A percentile compares a stretch with the other conserved stretches of the same genome.
phyloP scores from a whole-genome alignment of 352 stramenopile species.

The Pythium folliculosum region DNA sequence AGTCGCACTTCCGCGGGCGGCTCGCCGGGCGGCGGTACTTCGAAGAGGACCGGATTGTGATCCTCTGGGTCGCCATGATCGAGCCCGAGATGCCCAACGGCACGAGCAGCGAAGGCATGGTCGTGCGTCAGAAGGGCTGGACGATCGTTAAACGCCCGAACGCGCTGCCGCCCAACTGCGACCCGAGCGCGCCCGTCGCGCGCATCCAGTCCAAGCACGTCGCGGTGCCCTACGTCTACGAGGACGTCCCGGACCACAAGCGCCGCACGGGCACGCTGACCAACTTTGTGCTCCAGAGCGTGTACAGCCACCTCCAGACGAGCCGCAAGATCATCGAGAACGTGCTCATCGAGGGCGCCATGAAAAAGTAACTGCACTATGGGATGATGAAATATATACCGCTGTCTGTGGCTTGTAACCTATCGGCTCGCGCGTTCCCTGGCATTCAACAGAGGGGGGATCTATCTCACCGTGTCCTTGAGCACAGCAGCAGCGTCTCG shows the following conservation, averaged over 20 bases:
- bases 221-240: conserved; percentile 61
- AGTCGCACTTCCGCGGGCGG: conserved; percentile 23
- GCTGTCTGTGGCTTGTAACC: no score
- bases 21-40: conserved; percentile 23
- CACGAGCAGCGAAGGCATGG: conserved; percentile 23
- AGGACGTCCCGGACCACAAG: conserved; percentile 59
- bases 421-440: background rate
- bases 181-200: conserved; percentile 35
- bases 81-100: conserved; percentile 25
- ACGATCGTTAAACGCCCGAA: conserved; percentile 52
- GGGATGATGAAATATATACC: no score
- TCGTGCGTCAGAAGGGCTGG: conserved; percentile 41
- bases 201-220: conserved; percentile 79
- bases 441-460: no score
- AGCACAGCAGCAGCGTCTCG: no score
- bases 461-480: no score
- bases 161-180: conserved; percentile 29
- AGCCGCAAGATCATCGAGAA: conserved; percentile 81
- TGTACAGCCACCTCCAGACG: conserved; percentile 34
- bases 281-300: conserved; percentile 67
- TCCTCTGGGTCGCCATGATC: conserved; percentile 30
- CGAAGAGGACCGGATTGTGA: conserved; percentile 30
- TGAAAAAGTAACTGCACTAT: conserved; percentile 26
- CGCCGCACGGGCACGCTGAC: conserved; percentile 63
- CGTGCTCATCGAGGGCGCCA: conserved; percentile 47